Conservation (phyloP, 1,284 basidiomycete genomes). For the Baeospora myosura region DNA sequence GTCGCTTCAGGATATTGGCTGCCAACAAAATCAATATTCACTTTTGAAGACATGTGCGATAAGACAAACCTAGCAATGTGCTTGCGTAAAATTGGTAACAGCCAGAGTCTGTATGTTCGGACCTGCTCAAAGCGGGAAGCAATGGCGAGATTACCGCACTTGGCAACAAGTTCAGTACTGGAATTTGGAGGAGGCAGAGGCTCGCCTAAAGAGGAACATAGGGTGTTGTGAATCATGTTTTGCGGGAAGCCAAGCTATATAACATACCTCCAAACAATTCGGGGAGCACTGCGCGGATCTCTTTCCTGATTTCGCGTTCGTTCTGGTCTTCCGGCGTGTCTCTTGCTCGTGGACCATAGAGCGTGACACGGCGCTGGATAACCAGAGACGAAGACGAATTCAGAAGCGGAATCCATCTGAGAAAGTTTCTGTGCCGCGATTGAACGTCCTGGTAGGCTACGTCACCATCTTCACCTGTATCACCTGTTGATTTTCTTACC, state of each 20-base stretch:
- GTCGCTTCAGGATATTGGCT: slow-evolving; percentile 11
- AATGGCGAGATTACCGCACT: slow-evolving; percentile 38
- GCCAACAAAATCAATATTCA: neutral
- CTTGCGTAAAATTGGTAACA: slow-evolving; percentile 57
- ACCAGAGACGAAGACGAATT: slow-evolving; percentile 47
- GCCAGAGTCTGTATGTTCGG: slow-evolving; percentile 58
- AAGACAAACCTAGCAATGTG: slow-evolving; percentile 35
- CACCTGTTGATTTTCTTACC: slow-evolving; percentile 25
- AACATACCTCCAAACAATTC: slow-evolving; percentile 57
- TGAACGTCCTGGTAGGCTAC: slow-evolving; percentile 21
- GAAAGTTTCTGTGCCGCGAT: slow-evolving; percentile 62
- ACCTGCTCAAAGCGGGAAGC: slow-evolving; percentile 67
- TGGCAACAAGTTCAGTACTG: slow-evolving; percentile 31
- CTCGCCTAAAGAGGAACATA: slow-evolving; percentile 21
- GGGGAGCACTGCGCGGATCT: slow-evolving; percentile 58
- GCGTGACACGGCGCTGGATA: slow-evolving; percentile 57
- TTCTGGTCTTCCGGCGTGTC: slow-evolving; percentile 61
- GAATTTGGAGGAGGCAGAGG: slow-evolving; percentile 22
- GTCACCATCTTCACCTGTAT: neutral
- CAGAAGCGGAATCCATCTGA: slow-evolving; percentile 63
- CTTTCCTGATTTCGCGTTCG: slow-evolving; percentile 60
- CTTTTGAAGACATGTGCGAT: neutral
- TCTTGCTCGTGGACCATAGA: slow-evolving; percentile 60
- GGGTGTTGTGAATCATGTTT: neutral
- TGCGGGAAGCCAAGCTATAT: neutral